phyloP scores from a whole-genome alignment of 1,284 basidiomycete species.

The Puccinia triticina region DNA sequence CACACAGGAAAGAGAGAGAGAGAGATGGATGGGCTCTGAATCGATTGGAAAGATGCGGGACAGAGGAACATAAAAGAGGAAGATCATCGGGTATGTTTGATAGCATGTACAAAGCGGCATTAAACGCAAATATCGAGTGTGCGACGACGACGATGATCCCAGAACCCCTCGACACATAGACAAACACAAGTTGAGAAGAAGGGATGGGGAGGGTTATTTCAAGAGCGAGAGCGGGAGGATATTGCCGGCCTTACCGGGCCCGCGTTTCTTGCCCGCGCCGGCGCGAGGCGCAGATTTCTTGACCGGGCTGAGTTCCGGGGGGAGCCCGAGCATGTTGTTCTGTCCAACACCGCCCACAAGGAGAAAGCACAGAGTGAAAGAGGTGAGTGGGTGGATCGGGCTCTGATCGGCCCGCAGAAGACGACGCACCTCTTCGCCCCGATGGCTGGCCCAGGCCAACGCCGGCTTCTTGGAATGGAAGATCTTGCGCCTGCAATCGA shows the following conservation, averaged over 20 bases:
- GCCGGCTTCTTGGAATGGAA: constrained; percentile 24
- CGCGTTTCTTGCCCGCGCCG: background rate
- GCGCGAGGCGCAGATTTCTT: background rate
- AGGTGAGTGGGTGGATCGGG: background rate
- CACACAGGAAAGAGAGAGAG: too few relatives aligned
- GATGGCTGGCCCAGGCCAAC: background rate
- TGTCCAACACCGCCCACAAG: background rate
- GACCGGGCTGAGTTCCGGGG: constrained; percentile 37
- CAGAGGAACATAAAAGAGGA: too few relatives aligned
- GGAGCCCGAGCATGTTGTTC: constrained; percentile 39
- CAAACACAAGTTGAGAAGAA: too few relatives aligned
- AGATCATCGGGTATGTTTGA: too few relatives aligned
- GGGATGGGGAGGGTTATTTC: background rate
- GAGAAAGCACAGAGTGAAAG: background rate
- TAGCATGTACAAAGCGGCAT: too few relatives aligned
- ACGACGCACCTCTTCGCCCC: constrained; percentile 4
- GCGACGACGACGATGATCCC: too few relatives aligned
- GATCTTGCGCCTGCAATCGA: constrained; percentile 27
- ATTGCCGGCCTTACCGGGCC: background rate
- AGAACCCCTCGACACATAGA: too few relatives aligned
- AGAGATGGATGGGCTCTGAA: too few relatives aligned
- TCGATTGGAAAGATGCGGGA: too few relatives aligned
- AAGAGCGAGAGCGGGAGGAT: background rate
- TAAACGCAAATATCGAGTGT: too few relatives aligned
- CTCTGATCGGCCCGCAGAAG: too few relatives aligned